phyloP scores from a whole-genome alignment of 2,329 filamentous ascomycete genomes.

The Septoria linicola region DNA sequence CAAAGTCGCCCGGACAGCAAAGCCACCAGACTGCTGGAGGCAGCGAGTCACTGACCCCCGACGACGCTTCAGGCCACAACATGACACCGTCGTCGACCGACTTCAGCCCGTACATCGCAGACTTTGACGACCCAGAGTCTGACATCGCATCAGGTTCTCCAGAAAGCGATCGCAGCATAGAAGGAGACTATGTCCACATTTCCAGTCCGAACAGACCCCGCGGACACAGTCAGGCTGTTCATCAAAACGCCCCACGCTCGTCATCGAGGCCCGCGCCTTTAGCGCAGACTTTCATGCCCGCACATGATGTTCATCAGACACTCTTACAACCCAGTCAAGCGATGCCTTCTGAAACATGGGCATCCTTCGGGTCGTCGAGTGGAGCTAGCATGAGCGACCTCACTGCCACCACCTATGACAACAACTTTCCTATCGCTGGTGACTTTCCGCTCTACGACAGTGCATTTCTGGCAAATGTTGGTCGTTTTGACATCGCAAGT shows the following conservation, averaged over 20 bases:
- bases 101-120: slow-evolving; percentile 17
- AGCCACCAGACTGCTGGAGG: slow-evolving; percentile 15
- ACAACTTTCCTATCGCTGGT: slow-evolving; percentile 2
- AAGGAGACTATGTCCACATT: slow-evolving; percentile 28
- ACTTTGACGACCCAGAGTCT: slow-evolving; percentile 22
- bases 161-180: slow-evolving; percentile 19
- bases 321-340: slow-evolving; percentile 9
- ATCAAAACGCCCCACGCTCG: slow-evolving; percentile 16
- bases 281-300: background rate
- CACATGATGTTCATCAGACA: background rate
- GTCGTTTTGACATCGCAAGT: background rate
- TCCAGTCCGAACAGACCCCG: slow-evolving; percentile 9
- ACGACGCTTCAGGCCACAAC: slow-evolving; percentile 23
- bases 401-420: background rate
- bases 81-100: slow-evolving; percentile 29
- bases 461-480: slow-evolving; percentile 5
- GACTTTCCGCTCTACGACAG: slow-evolving; percentile 16
- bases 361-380: slow-evolving; percentile 15
- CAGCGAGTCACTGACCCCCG: slow-evolving; percentile 28
- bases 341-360: slow-evolving; percentile 14
- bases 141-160: slow-evolving; percentile 23
- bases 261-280: slow-evolving; percentile 1
- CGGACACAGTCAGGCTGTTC: slow-evolving; percentile 15
- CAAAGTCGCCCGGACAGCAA: slow-evolving; percentile 21
- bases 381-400: slow-evolving; percentile 19